A percentile compares a stretch with the other conserved stretches of the same genome.
Conservation (phyloP, 2,329 filamentous ascomycete species). For the Fusarium algeriense region DNA sequence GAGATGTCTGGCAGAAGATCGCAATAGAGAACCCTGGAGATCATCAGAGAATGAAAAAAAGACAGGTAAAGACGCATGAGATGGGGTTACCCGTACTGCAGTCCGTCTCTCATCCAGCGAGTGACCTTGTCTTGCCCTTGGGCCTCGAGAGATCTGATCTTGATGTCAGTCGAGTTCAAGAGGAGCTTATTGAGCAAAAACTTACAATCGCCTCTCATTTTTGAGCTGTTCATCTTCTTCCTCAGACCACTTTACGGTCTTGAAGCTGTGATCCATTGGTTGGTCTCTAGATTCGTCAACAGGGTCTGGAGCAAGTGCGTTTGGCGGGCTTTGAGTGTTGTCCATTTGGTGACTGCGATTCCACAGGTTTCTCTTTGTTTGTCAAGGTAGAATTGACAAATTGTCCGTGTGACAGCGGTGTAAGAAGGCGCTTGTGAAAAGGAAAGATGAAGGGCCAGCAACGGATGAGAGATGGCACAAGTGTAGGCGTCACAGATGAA, state of each 20-base stretch:
- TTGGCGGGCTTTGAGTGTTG: not conserved
- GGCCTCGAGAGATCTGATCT: conserved; percentile 12
- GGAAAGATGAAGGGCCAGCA: not conserved
- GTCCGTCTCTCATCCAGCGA: conserved; percentile 35
- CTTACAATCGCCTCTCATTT: conserved; percentile 9
- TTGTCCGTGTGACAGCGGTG: not conserved
- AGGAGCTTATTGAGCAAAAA: not conserved
- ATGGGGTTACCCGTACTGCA: conserved; percentile 31
- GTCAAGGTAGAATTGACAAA: not conserved
- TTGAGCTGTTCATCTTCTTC: conserved; percentile 7
- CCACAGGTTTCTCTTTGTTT: not conserved
- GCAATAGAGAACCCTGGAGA: conserved; percentile 33
- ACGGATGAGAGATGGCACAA: not conserved
- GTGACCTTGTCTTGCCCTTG: conserved; percentile 29
- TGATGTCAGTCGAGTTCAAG: conserved; percentile 5
- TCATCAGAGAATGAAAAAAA: conserved; percentile 13
- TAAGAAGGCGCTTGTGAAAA: not conserved
- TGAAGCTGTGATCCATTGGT: conserved; percentile 20
- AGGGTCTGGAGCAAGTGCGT: not conserved
- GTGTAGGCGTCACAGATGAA: conserved; percentile 17
- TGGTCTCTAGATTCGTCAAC: not conserved
- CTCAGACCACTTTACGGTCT: conserved; percentile 18
- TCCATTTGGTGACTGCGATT: conserved; percentile 1
- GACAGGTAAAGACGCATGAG: not conserved
- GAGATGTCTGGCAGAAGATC: conserved; percentile 31